Conservation (phyloP, 139 green algal genomes). For the Closterium sp. region DNA sequence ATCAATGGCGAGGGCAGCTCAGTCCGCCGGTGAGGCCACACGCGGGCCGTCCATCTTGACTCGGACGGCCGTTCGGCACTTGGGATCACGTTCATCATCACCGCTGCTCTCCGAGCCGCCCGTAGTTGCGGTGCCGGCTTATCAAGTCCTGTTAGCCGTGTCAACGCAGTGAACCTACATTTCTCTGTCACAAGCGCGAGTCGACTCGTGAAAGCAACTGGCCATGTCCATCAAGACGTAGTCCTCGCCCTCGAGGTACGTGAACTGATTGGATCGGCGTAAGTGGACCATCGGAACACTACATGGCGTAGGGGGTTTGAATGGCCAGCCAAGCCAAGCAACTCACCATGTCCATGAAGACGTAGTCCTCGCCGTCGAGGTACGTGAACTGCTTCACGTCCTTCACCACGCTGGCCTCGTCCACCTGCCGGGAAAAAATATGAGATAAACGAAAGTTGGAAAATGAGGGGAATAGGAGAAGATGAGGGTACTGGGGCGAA, state of each 20-base stretch:
- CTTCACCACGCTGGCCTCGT: slow-evolving; percentile 55
- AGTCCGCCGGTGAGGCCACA: background rate
- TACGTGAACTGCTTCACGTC: slow-evolving; percentile 49
- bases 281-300: no score
- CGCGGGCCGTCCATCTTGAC: background rate
- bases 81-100: background rate
- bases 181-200: background rate
- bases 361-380: slow-evolving; percentile 22
- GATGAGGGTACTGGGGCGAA: background rate
- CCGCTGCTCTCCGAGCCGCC: background rate
- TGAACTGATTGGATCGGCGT: no score
- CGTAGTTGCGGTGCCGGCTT: no score
- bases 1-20: background rate
- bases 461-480: background rate
- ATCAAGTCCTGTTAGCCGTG: no score
- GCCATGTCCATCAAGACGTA: slow-evolving; percentile 49
- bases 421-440: slow-evolving; percentile 52
- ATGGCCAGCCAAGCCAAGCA: no score
- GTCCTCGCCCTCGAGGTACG: slow-evolving; percentile 19
- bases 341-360: slow-evolving; percentile 51
- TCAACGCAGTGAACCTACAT: no score
- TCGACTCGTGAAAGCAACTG: background rate
- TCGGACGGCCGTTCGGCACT: background rate
- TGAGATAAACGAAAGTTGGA: background rate
- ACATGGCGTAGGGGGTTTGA: no score